These are phyloP conservation scores for Letharia lupina DNA, from an alignment of 495 filamentous ascomycete genomes.

Conservation along the genomic window DNA sequence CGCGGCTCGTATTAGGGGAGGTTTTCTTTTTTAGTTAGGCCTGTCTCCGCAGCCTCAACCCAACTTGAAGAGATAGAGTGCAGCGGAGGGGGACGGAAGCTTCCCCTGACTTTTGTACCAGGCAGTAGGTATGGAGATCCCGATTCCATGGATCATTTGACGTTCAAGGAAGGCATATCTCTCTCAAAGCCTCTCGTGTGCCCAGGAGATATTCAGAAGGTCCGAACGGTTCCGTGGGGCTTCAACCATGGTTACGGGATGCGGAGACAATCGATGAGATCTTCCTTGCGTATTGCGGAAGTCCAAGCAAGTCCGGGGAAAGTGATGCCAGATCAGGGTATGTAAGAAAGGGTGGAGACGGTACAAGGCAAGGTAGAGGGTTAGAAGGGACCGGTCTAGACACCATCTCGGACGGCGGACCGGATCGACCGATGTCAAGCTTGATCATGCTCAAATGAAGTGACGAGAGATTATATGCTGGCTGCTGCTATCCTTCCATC, in stretches of 20 bases:
- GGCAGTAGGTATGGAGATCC: background rate
- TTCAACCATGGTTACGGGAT: constrained; percentile 1
- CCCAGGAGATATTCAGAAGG: background rate
- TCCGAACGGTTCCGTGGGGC: background rate
- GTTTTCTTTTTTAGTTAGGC: background rate
- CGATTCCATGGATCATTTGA: background rate
- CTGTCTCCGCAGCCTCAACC: background rate
- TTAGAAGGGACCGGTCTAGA: constrained; percentile 3
- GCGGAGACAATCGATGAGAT: constrained; percentile 2
- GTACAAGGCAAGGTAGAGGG: background rate
- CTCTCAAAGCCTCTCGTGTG: background rate
- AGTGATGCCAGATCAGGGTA: background rate
- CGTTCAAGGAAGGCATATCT: background rate
- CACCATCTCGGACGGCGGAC: constrained; percentile 12
- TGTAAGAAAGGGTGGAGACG: background rate
- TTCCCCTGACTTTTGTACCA: background rate
- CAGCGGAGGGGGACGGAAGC: background rate
- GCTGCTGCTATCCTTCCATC: too few species aligned
- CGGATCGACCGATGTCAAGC: background rate
- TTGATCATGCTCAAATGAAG: background rate
- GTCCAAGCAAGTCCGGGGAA: background rate
- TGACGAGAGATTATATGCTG: too few species aligned
- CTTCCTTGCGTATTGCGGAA: background rate
- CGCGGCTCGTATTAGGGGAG: background rate
- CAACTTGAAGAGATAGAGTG: background rate